Percentiles rank a stretch among this genome's conserved stretches.
These are phyloP conservation scores for Gamarada debralockiae DNA, from an alignment of 495 filamentous ascomycete genomes.

Conservation along the genomic window DNA sequence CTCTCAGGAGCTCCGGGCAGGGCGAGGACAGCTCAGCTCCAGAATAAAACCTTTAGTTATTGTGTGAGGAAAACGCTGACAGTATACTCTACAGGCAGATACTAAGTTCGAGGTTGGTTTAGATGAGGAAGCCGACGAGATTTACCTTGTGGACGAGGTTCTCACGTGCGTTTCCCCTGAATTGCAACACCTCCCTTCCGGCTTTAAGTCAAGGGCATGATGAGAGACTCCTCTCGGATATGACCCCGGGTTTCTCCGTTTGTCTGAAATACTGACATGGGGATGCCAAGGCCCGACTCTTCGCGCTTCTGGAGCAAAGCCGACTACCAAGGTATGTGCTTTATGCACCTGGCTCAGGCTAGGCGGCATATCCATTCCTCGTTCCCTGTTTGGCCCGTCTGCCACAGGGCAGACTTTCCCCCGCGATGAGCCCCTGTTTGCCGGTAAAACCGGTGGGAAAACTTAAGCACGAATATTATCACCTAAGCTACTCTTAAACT, in stretches of 20 bases:
- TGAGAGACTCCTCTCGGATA: conserved; percentile 1
- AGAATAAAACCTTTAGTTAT: conserved; percentile 75
- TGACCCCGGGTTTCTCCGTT: not conserved
- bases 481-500: not conserved
- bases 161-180: conserved; percentile 67
- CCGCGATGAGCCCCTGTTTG: not conserved
- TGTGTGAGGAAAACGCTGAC: conserved; percentile 32
- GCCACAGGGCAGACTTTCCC: conserved; percentile 1
- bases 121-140: conserved; percentile 64
- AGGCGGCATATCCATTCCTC: conserved; percentile 1
- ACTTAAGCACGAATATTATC: conserved; percentile 5
- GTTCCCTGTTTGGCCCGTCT: conserved; percentile 2
- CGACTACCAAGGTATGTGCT: conserved; percentile 5
- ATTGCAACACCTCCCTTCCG: not conserved
- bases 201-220: conserved; percentile 3
- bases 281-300: conserved; percentile 1
- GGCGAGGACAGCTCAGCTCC: conserved; percentile 25
- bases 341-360: conserved; percentile 4
- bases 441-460: not conserved
- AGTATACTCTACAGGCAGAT: conserved; percentile 46
- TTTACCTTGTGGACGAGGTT: conserved; percentile 86
- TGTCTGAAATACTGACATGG: not conserved
- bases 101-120: conserved; percentile 77
- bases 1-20: conserved; percentile 2
- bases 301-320: conserved; percentile 4